Evolutionary conservation across 768 basidiomycete species (phyloP).

Genomic region (Mycena vitilis): DNA sequence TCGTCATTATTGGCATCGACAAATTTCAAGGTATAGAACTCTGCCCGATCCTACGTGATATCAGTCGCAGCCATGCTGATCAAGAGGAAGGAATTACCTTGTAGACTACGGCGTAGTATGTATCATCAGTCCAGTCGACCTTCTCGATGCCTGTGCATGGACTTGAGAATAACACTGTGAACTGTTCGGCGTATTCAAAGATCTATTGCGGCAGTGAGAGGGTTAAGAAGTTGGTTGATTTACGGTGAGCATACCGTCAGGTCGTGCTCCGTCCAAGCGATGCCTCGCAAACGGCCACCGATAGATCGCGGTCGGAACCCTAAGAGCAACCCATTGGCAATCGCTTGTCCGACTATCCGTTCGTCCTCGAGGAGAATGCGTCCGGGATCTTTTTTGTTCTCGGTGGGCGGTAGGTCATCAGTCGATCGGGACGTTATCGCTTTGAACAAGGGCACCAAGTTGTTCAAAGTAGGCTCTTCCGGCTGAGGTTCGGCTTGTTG

Average conservation of each 20-base stretch:
- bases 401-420: constrained; percentile 52
- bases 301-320: constrained; percentile 43
- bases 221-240: not conserved
- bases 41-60: constrained; percentile 51
- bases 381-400: constrained; percentile 38
- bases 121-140: constrained; percentile 53
- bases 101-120: constrained; percentile 53
- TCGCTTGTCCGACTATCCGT: constrained; percentile 47
- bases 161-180: constrained; percentile 46
- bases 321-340: constrained; percentile 40
- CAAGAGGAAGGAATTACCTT: constrained; percentile 44
- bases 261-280: constrained; percentile 61
- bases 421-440: constrained; percentile 59
- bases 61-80: not conserved
- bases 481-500: constrained; percentile 39
- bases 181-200: constrained; percentile 49
- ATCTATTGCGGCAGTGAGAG: constrained; percentile 43
- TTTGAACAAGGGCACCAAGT: constrained; percentile 68
- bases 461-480: constrained; percentile 45
- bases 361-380: constrained; percentile 49
- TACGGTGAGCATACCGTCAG: constrained; percentile 49
- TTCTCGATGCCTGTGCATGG: constrained; percentile 44
- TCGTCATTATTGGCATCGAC: constrained; percentile 52
- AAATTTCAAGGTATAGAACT: constrained; percentile 48
- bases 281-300: constrained; percentile 48